phyloP scores from a whole-genome alignment of 2,329 filamentous ascomycete species.

The Aspergillus aculeatus region DNA sequence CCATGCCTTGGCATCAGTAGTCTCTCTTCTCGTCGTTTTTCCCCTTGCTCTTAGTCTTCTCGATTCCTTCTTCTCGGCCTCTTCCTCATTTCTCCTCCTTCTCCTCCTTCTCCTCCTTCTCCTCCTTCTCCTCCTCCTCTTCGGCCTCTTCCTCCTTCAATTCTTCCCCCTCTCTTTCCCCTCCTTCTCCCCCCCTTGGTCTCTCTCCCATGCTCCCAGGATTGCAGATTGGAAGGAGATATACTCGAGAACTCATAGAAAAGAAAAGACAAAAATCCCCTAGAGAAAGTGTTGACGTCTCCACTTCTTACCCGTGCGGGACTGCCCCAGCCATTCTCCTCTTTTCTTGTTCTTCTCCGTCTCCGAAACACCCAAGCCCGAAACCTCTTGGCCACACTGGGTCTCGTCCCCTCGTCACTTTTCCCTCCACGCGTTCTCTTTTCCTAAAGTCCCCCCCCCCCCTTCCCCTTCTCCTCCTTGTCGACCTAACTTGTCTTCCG shows the following conservation, averaged over 20 bases:
- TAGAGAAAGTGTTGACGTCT: neutral
- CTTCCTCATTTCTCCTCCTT: neutral
- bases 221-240: neutral
- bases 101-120: too few species aligned
- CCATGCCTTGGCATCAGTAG: neutral
- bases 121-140: too few species aligned
- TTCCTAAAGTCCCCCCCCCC: neutral
- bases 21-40: neutral
- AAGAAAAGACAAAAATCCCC: neutral
- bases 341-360: neutral
- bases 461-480: constrained; percentile 5
- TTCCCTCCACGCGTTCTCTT: neutral
- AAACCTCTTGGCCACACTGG: neutral
- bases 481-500: constrained; percentile 1
- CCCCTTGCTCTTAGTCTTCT: neutral
- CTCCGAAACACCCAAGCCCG: neutral
- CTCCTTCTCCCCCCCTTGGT: neutral
- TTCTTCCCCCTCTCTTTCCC: neutral
- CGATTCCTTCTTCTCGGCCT: too few species aligned
- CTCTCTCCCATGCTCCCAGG: neutral
- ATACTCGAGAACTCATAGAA: neutral
- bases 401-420: neutral
- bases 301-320: neutral
- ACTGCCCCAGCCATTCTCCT: neutral
- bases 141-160: too few species aligned